These are phyloP conservation scores for Rubroboletus pulcherrimus DNA, from an alignment of 768 basidiomycete genomes.

Conservation along the genomic window DNA sequence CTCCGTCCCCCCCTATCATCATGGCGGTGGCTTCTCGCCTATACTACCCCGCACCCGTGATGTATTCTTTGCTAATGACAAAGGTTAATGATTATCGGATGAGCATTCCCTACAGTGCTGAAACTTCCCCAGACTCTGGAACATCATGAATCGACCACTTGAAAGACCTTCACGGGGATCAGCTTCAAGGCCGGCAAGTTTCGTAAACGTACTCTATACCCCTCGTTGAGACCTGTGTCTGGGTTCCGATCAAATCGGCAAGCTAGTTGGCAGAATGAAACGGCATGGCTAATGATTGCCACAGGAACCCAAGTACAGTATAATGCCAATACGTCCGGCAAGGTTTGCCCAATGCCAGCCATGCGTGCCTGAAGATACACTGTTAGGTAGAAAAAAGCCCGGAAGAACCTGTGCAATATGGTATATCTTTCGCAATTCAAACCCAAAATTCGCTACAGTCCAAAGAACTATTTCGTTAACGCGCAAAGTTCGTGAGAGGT, in stretches of 20 bases:
- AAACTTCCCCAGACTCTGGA: background rate
- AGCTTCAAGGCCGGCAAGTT: background rate
- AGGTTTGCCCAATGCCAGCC: background rate
- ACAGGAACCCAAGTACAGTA: background rate
- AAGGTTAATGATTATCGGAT: background rate
- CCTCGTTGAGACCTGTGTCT: background rate
- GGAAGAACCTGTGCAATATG: too few species aligned
- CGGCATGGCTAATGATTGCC: background rate
- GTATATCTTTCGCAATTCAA: too few species aligned
- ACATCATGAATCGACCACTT: too few species aligned
- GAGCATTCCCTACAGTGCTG: background rate
- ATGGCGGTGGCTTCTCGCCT: background rate
- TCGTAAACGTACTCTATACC: background rate
- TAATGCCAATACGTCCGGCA: background rate
- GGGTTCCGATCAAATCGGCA: background rate
- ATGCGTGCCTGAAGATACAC: constrained; percentile 1
- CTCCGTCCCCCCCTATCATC: background rate
- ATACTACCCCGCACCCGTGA: background rate
- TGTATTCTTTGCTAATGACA: background rate
- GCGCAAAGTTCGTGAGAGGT: background rate
- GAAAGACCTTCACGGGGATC: background rate
- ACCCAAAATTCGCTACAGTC: background rate
- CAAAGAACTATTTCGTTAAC: background rate
- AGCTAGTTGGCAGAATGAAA: background rate
- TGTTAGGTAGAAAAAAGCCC: background rate